A percentile compares a stretch with the other conserved stretches of the same genome.
These are phyloP conservation scores for Apocynum venetum DNA, from an alignment of 257 asterid species.

Conservation along the genomic window DNA sequence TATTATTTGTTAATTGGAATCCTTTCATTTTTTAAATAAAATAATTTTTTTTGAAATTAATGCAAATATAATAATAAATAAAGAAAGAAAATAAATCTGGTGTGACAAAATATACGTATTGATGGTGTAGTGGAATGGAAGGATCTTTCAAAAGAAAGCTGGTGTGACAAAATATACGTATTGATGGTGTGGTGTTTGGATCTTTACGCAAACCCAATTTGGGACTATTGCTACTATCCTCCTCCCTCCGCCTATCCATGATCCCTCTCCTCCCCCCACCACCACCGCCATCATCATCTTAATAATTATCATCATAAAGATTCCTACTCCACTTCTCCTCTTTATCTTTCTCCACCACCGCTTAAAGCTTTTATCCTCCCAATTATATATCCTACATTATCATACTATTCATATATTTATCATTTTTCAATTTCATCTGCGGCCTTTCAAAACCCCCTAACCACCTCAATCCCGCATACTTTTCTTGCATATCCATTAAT, in stretches of 20 bases:
- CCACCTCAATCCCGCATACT: not conserved
- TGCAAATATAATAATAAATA: too few species aligned
- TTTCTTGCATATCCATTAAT: not conserved
- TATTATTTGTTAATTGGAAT: too few species aligned
- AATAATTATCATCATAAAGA: constrained; percentile 34
- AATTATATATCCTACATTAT: not conserved
- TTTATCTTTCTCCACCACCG: constrained; percentile 6
- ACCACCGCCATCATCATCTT: constrained; percentile 23
- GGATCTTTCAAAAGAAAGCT: not conserved
- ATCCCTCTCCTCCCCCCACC: not conserved
- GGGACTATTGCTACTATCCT: not conserved
- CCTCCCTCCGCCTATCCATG: constrained; percentile 13
- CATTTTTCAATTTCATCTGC: not conserved
- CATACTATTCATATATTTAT: not conserved
- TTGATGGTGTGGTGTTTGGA: constrained; percentile 26
- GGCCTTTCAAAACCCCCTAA: not conserved
- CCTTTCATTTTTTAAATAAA: too few species aligned
- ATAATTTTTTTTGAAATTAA: too few species aligned
- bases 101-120: not conserved
- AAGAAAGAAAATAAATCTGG: too few species aligned
- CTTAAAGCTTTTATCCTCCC: not conserved
- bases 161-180: not conserved
- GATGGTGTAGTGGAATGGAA: constrained; percentile 3
- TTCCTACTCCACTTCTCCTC: constrained; percentile 32
- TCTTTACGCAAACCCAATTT: constrained; percentile 29